Base-by-base conservation (phyloP, 257 asterid species). In the Petrea volubilis region DNA sequence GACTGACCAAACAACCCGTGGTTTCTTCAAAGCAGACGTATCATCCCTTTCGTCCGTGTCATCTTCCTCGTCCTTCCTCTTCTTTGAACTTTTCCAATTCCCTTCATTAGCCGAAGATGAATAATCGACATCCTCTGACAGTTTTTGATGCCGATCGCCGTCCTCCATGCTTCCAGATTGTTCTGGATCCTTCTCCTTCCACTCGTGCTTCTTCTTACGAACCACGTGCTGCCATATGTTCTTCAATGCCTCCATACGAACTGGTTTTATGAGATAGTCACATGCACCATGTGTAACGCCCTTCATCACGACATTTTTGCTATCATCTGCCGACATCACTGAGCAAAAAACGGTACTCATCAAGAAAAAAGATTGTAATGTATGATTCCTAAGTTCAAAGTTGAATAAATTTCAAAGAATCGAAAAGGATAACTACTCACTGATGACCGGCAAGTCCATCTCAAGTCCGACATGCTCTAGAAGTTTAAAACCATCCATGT, bases 261-360 rank as follows among this genome's bases (percentile, higher is more conserved):
- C 96, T 0, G 98, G 98, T 68, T 93, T 93, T 18, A 93, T 93
- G 44, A 91, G 88, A 74, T 93, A 93, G 77, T 93, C 98, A 64
- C 93, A 89, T 0, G 98, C 98, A 5, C 98, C 98, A 18, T 91
- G 96, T 21, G 92, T 89, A 10, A 93, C 88, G 1, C 98, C 98
- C 80, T 91, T 91, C 98, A 93, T 84, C 62, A 93, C 98, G 7
- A 93, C 98, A 17, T 57, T 62, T 64, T 84, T 75, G 77, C 98
- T 79, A 51, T 93, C 98, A 27, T 93, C 98, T 0, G 98, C 98
- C 0, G 98, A 93, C 97, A 93, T 93, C 98, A 93, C 98, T 93
- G 58, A 17, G 11, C 67, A 79, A 68, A 67, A 69, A 51, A 28
- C 64, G 46, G 49, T 38, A 44, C 71, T 67, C 60, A 79, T 62